Percentiles rank a stretch among this genome's conserved stretches.
Evolutionary conservation across 2,329 filamentous ascomycete genomes (phyloP).

Genomic region (Paramyrothecium sp.): DNA sequence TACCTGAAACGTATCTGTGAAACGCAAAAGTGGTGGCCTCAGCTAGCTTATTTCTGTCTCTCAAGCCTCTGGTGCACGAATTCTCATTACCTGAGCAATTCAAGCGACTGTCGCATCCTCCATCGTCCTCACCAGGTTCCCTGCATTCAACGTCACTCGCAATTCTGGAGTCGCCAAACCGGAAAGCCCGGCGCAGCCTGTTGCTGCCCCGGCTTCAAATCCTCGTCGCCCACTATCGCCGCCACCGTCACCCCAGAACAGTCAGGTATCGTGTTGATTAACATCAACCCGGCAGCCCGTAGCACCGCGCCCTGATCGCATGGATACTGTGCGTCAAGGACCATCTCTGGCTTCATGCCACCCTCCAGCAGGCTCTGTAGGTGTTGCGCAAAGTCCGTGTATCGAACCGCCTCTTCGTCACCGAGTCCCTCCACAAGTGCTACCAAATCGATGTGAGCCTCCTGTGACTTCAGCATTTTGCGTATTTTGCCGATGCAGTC

Average conservation of each 20-base stretch:
- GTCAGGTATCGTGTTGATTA: neutral
- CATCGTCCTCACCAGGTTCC: too few species aligned
- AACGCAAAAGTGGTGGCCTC: too few species aligned
- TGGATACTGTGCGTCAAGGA: neutral
- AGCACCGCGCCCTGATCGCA: neutral
- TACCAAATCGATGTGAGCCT: neutral
- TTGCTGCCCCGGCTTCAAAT: neutral
- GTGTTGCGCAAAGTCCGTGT: neutral
- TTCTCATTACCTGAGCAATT: too few species aligned
- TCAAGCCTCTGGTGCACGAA: too few species aligned
- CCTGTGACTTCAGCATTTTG: neutral
- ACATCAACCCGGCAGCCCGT: neutral
- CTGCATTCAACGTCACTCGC: too few species aligned
- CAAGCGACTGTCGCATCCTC: too few species aligned
- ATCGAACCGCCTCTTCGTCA: neutral
- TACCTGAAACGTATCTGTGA: too few species aligned
- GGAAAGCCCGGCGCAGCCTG: neutral
- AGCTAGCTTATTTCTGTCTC: too few species aligned
- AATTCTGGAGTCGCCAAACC: neutral
- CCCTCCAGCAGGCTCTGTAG: neutral
- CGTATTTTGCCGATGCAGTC: neutral
- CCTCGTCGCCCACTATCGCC: neutral
- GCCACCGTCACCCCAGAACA: neutral
- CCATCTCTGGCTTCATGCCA: neutral
- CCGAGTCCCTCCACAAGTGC: neutral